Conservation (phyloP, 257 asterid genomes). For the Gynochthodes officinalis region DNA sequence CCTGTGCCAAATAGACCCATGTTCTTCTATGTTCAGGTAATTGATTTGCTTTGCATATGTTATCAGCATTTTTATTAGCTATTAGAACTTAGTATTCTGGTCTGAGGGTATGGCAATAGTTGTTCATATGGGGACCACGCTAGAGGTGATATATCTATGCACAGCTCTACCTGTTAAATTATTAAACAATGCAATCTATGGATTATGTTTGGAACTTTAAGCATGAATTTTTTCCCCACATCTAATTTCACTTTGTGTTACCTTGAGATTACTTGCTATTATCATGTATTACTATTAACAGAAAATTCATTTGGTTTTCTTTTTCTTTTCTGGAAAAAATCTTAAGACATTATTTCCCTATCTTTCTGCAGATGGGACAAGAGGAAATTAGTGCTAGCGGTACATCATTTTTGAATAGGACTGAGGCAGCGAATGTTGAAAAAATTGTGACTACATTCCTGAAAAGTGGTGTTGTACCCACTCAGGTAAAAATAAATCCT, state of each 20-base stretch:
- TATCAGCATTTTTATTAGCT: neutral
- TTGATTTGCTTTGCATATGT: neutral
- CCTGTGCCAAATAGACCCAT: slow-evolving; percentile 98
- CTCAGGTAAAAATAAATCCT: slow-evolving; percentile 54
- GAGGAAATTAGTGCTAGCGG: slow-evolving; percentile 99
- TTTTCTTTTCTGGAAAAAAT: too few relatives aligned
- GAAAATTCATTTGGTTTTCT: neutral
- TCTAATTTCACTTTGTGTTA: neutral
- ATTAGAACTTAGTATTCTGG: neutral
- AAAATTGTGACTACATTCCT: slow-evolving; percentile 92
- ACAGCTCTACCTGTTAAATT: neutral
- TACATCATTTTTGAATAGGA: slow-evolving; percentile 90
- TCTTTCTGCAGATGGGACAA: slow-evolving; percentile 96
- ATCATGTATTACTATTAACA: neutral
- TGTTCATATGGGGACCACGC: neutral
- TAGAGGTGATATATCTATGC: neutral
- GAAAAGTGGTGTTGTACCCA: slow-evolving; percentile 97
- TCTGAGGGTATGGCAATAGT: neutral
- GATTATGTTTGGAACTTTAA: neutral
- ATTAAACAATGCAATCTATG: neutral
- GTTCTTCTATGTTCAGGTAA: slow-evolving; percentile 98
- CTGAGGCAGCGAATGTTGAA: slow-evolving; percentile 97
- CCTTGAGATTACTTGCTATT: neutral
- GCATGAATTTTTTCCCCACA: neutral
- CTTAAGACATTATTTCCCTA: neutral